Evolutionary conservation across 345 rosid genomes (phyloP).

Genomic region (Pistacia integerrima): DNA sequence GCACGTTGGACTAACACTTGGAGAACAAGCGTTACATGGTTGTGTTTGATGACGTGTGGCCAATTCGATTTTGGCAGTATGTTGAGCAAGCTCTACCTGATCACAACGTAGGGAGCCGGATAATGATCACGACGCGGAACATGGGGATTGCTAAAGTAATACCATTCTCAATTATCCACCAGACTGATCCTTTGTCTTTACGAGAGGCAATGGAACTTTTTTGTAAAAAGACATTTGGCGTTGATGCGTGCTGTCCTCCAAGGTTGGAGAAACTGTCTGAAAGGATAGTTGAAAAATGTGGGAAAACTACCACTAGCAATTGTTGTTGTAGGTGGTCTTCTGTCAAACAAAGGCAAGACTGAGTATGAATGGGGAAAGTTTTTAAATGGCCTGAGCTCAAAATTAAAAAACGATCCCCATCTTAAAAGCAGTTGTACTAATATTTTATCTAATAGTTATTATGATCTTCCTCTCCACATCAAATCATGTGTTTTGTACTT

Average conservation of each 20-base stretch:
- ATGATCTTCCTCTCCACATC: no score
- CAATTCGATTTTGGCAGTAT: neutral
- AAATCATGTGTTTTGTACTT: constrained; percentile 5
- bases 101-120: neutral
- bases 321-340: constrained; percentile 2
- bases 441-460: no score
- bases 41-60: constrained; percentile 25
- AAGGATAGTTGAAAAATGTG: constrained; percentile 21
- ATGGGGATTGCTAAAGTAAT: no score
- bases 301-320: constrained; percentile 23
- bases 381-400: constrained; percentile 10
- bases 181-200: neutral
- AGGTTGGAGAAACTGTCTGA: constrained; percentile 12
- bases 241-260: neutral
- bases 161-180: no score
- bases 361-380: constrained; percentile 17
- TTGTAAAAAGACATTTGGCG: constrained; percentile 14
- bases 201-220: constrained; percentile 8
- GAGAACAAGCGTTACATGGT: neutral
- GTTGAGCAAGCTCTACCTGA: constrained; percentile 7
- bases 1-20: neutral
- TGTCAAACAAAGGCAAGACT: neutral
- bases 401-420: neutral
- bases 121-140: constrained; percentile 13
- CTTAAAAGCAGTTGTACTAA: neutral